Conservation (phyloP, 169 alveolate genomes). For the Plasmodium cynomolgi region DNA sequence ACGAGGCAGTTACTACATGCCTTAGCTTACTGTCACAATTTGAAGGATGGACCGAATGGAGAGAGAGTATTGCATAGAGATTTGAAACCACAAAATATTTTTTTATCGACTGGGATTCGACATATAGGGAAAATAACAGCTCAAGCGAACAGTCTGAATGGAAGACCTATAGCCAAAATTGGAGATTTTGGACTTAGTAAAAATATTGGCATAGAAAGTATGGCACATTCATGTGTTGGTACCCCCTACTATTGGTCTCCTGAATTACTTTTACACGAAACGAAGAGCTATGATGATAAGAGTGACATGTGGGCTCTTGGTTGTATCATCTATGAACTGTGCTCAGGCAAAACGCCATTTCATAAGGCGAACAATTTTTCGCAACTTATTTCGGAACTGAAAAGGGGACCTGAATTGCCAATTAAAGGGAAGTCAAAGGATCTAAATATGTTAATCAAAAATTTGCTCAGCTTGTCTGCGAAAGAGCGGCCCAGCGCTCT, state of each 20-base stretch:
- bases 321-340: slow-evolving; percentile 93
- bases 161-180: slow-evolving; percentile 90
- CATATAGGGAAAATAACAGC: slow-evolving; percentile 75
- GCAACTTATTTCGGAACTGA: slow-evolving; percentile 81
- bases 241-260: slow-evolving; percentile 99
- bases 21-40: slow-evolving; percentile 94
- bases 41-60: slow-evolving; percentile 85
- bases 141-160: slow-evolving; percentile 66
- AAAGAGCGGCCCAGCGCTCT: slow-evolving; percentile 83
- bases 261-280: slow-evolving; percentile 91
- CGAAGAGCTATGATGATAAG: slow-evolving; percentile 94
- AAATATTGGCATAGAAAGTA: slow-evolving; percentile 92
- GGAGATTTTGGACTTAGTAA: slow-evolving; percentile 98
- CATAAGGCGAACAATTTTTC: slow-evolving; percentile 89
- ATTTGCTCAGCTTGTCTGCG: slow-evolving; percentile 82
- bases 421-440: slow-evolving; percentile 76
- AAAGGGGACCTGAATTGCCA: slow-evolving; percentile 85
- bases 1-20: slow-evolving; percentile 94
- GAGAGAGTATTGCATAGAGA: slow-evolving; percentile 96
- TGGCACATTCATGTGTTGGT: slow-evolving; percentile 96
- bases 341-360: slow-evolving; percentile 95
- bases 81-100: slow-evolving; percentile 96
- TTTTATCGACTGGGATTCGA: slow-evolving; percentile 85
- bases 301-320: slow-evolving; percentile 96
- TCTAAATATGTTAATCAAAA: slow-evolving; percentile 77